These are phyloP conservation scores for Huntiella bhutanensis DNA, from an alignment of 2,329 filamentous ascomycete genomes.

Conservation along the genomic window DNA sequence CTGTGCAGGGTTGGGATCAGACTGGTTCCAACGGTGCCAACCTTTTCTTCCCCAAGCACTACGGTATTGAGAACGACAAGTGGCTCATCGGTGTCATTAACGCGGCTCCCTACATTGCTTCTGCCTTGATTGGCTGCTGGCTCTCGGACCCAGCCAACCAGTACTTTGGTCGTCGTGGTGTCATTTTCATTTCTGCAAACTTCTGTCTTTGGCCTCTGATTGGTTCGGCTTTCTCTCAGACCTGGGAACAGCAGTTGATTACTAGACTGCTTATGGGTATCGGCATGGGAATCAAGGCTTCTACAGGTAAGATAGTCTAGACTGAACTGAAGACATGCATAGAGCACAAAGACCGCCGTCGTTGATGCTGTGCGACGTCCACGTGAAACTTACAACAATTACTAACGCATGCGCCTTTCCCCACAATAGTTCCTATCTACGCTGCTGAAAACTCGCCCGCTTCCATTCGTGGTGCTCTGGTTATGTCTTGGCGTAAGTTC, in stretches of 20 bases:
- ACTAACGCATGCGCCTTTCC: too few relatives aligned
- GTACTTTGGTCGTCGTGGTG: slow-evolving; percentile 42
- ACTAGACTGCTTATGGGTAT: slow-evolving; percentile 31
- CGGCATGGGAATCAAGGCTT: slow-evolving; percentile 37
- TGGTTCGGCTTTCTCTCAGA: slow-evolving; percentile 38
- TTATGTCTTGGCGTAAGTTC: slow-evolving; percentile 31
- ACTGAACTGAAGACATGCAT: too few relatives aligned
- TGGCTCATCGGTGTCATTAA: slow-evolving; percentile 22
- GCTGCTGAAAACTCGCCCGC: slow-evolving; percentile 33
- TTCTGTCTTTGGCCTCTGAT: slow-evolving; percentile 44
- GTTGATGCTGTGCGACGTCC: too few relatives aligned
- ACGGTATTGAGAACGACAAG: slow-evolving; percentile 23
- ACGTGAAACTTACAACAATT: too few relatives aligned
- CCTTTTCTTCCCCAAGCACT: slow-evolving; percentile 32
- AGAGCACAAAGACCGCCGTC: too few relatives aligned
- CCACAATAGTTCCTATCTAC: slow-evolving; percentile 27
- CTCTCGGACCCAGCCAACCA: slow-evolving; percentile 40
- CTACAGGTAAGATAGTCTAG: slow-evolving; percentile 17
- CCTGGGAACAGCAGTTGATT: slow-evolving; percentile 38
- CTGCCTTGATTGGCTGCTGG: slow-evolving; percentile 30
- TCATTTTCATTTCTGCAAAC: slow-evolving; percentile 43
- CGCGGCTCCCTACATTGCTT: slow-evolving; percentile 26
- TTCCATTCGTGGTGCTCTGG: slow-evolving; percentile 32
- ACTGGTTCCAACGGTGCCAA: slow-evolving; percentile 44
- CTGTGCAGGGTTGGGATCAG: slow-evolving; percentile 44